phyloP scores from a whole-genome alignment of 345 rosid genomes.

The Ceriops decandra region DNA sequence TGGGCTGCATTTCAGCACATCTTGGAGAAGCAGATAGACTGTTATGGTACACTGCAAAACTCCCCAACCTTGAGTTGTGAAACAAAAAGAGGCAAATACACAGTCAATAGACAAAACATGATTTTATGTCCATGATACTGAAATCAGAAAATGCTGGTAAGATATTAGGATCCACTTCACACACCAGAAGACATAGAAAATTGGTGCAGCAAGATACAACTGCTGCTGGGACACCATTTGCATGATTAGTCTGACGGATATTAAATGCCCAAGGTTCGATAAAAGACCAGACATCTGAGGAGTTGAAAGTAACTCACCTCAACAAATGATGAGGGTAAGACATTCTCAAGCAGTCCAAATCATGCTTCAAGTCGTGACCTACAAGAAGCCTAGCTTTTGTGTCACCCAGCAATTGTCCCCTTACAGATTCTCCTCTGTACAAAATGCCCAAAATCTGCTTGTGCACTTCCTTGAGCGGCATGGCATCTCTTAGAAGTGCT shows the following conservation, averaged over 20 bases:
- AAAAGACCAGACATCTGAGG: neutral
- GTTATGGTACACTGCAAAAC: too few relatives aligned
- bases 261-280: neutral
- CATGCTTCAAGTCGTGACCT: constrained; percentile 62
- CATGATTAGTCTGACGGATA: neutral
- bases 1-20: too few relatives aligned
- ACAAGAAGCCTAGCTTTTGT: constrained; percentile 61
- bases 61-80: too few relatives aligned
- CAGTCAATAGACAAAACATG: too few relatives aligned
- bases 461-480: constrained; percentile 49
- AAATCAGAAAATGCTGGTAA: too few relatives aligned
- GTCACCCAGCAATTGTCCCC: constrained; percentile 31
- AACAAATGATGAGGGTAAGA: constrained; percentile 53
- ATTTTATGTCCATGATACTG: too few relatives aligned
- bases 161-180: too few relatives aligned
- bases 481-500: constrained; percentile 56
- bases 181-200: too few relatives aligned
- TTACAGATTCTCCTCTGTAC: constrained; percentile 44
- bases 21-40: too few relatives aligned
- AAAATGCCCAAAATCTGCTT: constrained; percentile 40
- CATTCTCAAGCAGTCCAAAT: constrained; percentile 59
- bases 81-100: too few relatives aligned
- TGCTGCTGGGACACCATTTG: too few relatives aligned
- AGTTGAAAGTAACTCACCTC: constrained; percentile 62
- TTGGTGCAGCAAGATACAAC: too few relatives aligned